Percentiles rank a stretch among this genome's conserved stretches.
Conservation (phyloP, 2,329 filamentous ascomycete species). For the Cryphonectria nitschkei region DNA sequence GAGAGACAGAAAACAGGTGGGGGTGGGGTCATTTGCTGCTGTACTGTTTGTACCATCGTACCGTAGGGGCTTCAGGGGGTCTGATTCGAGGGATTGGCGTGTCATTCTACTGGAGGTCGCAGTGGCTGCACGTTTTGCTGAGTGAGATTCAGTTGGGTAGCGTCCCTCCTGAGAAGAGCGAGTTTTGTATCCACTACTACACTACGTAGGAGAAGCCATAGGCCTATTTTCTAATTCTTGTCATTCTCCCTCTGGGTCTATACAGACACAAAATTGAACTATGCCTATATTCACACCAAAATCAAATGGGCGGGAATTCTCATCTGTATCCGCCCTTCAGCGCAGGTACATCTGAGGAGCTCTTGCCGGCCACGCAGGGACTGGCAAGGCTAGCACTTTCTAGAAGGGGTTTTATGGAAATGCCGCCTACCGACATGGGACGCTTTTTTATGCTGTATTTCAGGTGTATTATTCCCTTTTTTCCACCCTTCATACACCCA, state of each 20-base stretch:
- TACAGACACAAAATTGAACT: neutral
- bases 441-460: neutral
- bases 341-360: neutral
- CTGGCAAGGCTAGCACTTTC: neutral
- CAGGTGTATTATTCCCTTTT: neutral
- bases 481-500: neutral
- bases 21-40: neutral
- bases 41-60: neutral
- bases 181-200: neutral
- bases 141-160: neutral
- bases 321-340: neutral
- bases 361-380: neutral
- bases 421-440: neutral
- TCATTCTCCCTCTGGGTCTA: neutral
- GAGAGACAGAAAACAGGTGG: constrained; percentile 5
- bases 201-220: neutral
- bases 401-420: neutral
- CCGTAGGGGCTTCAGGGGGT: neutral
- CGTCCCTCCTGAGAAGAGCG: neutral
- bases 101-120: neutral
- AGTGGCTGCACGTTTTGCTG: neutral
- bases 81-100: neutral
- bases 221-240: too few species aligned
- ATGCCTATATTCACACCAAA: neutral
- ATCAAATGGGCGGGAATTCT: neutral